Percentiles rank a stretch among this genome's conserved stretches.
Conservation (phyloP, 306 rosid genomes). For the Corylus heterophylla region DNA sequence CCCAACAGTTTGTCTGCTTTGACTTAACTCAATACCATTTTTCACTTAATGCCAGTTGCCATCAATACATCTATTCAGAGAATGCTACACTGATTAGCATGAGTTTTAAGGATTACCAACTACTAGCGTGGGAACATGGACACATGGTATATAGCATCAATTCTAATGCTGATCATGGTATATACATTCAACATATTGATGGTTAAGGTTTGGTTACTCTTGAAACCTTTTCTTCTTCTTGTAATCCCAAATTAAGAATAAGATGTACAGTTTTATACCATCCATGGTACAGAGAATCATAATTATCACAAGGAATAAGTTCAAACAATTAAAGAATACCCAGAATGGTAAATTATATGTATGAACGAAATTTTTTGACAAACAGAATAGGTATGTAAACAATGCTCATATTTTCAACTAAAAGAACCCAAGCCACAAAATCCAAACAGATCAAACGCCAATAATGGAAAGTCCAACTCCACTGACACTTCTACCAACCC, state of each 20-base stretch:
- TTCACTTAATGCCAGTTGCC: background rate
- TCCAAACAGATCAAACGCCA: background rate
- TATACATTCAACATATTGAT: background rate
- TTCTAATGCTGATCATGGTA: background rate
- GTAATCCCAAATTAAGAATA: background rate
- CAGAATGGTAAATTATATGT: background rate
- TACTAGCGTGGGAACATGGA: background rate
- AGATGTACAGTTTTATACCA: background rate
- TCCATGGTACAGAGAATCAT: background rate
- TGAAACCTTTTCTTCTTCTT: background rate
- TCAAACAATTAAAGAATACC: background rate
- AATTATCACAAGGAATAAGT: background rate
- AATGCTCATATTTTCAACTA: background rate
- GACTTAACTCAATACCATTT: background rate
- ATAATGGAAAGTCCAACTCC: background rate
- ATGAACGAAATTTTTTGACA: background rate
- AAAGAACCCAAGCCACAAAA: background rate
- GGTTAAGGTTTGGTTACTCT: background rate
- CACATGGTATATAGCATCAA: background rate
- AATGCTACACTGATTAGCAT: background rate
- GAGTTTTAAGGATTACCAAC: background rate
- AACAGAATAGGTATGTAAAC: background rate
- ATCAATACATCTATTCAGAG: background rate
- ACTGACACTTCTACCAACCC: background rate
- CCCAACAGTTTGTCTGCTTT: slow-evolving; percentile 3